Base-by-base conservation (phyloP, 495 filamentous ascomycete species). In the Geoglossum glabrum region DNA sequence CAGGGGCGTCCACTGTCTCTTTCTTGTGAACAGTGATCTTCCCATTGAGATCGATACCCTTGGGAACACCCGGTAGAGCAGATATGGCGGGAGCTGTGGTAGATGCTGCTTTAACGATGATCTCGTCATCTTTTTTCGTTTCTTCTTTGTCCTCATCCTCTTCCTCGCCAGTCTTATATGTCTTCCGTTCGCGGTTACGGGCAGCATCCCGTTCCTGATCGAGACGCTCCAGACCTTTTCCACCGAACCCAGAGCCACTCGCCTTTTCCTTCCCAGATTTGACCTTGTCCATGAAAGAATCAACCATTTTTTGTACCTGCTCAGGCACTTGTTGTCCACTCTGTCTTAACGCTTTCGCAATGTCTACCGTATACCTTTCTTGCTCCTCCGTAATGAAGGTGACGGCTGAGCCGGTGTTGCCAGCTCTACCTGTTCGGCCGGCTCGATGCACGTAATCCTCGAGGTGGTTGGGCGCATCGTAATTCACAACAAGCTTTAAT, bases 361-460 rank as follows among this genome's bases (percentile, higher is more conserved):
- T 90, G 62, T 92, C 87, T 21, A 87, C 76, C 7, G 90, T 81
- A 64, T 86, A 96, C 40, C 89, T 83, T 62, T 92, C 90, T 63
- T 99, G 88, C 13, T 93, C 86, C 55, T 85, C 79, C 1, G 88
- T 95, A 55, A 99, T 72, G 68, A 99, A 95, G 0, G 92, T 97
- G 46, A 97, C 86, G 0, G 92, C 93, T 23, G 87, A 95, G 59
- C 93, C 93, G 6, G 78, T 93, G 64, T 95, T 93, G 28, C 93
- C 93, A 28, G 93, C 93, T 69, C 93, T 81, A 6, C 93, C 93
- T 9, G 93, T 99, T 59, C 93, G 81, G 54, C 93, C 93, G 56
- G 85, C 87, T 62, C 93, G 85, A 67, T 99, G 93, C 10, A 99
- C 90, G 64, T 99, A 99, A 66, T 99, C 93, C 70, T 99, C 93